phyloP scores from a whole-genome alignment of 2,329 filamentous ascomycete genomes.

The Zymoseptoria tritici region DNA sequence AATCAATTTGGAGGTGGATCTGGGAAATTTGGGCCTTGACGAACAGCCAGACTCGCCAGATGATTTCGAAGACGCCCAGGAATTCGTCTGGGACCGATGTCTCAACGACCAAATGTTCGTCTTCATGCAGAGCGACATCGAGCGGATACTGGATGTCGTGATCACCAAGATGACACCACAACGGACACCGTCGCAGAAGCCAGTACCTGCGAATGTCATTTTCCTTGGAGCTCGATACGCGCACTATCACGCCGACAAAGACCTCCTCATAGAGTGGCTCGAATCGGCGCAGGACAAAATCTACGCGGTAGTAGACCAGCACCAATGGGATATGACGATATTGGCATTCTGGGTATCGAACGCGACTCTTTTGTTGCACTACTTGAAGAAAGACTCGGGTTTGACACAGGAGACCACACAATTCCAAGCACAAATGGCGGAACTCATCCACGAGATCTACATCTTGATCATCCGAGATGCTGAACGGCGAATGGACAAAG shows the following conservation, averaged over 20 bases:
- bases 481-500: constrained; percentile 91
- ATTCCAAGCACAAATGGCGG: constrained; percentile 87
- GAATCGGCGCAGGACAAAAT: constrained; percentile 90
- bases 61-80: constrained; percentile 81
- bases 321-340: constrained; percentile 99
- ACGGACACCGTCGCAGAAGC: constrained; percentile 91
- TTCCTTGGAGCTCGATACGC: constrained; percentile 94
- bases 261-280: constrained; percentile 73
- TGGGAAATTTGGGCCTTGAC: constrained; percentile 91
- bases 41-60: constrained; percentile 87
- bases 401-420: constrained; percentile 73
- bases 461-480: constrained; percentile 95
- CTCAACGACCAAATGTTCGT: constrained; percentile 99
- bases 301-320: constrained; percentile 87
- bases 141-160: constrained; percentile 86
- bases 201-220: constrained; percentile 92
- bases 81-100: constrained; percentile 93
- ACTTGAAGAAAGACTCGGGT: constrained; percentile 87
- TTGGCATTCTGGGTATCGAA: constrained; percentile 99
- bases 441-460: constrained; percentile 96
- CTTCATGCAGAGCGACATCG: constrained; percentile 89
- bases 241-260: constrained; percentile 85
- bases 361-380: constrained; percentile 87
- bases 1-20: constrained; percentile 88
- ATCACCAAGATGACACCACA: constrained; percentile 98